These are phyloP conservation scores for Chalciporus chontae DNA, from an alignment of 768 basidiomycete genomes.

Conservation along the genomic window DNA sequence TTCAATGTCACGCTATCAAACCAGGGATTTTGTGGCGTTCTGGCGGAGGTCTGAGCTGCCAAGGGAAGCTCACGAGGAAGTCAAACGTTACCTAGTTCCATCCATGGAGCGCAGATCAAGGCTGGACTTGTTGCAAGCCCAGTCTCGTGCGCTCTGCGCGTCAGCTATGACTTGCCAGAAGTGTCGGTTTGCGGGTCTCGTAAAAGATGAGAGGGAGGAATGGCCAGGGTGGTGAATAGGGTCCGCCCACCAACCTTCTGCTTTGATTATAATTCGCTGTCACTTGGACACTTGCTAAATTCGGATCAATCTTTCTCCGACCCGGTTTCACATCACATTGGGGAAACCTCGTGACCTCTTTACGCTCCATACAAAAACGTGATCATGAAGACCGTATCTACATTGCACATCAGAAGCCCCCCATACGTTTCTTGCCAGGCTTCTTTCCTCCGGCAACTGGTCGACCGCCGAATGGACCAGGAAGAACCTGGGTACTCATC, in stretches of 20 bases:
- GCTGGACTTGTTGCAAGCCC: constrained; percentile 63
- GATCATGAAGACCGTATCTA: constrained; percentile 19
- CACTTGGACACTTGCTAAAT: constrained; percentile 18
- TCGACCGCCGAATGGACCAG: constrained; percentile 70
- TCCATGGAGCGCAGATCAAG: constrained; percentile 64
- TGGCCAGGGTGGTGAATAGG: constrained; percentile 19
- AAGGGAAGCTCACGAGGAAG: not conserved
- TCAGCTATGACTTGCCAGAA: constrained; percentile 22
- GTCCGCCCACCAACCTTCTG: constrained; percentile 18
- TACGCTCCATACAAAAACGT: not conserved
- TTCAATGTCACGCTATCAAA: constrained; percentile 60
- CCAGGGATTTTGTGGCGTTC: constrained; percentile 57
- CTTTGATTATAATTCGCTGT: not conserved
- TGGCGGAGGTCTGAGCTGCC: constrained; percentile 22
- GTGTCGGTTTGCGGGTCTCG: constrained; percentile 13
- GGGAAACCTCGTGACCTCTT: not conserved
- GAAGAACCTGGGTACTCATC: constrained; percentile 66
- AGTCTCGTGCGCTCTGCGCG: constrained; percentile 70
- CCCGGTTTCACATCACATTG: not conserved
- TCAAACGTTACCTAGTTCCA: constrained; percentile 56
- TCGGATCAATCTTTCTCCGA: not conserved
- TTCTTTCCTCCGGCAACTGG: constrained; percentile 44
- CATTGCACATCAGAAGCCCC: constrained; percentile 59
- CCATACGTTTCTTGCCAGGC: constrained; percentile 60
- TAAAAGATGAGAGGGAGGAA: constrained; percentile 17